phyloP scores from a whole-genome alignment of 805 yeast species.

The Spathaspora arborariae region DNA sequence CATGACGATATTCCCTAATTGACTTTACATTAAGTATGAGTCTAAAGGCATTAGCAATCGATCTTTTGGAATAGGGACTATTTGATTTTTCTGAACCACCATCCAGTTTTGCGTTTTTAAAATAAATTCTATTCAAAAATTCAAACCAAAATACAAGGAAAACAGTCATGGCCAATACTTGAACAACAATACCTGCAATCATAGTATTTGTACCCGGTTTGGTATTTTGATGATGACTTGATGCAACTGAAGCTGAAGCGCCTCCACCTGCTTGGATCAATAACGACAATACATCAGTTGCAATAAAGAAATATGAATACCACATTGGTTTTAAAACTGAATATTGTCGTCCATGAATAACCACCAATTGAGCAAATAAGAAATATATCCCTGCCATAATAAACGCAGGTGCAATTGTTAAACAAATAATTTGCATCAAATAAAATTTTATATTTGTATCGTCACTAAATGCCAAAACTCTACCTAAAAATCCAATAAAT shows the following conservation, averaged over 20 bases:
- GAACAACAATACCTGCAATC: conserved; percentile 37
- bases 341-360: conserved; percentile 33
- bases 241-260: conserved; percentile 27
- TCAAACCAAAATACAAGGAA: conserved; percentile 35
- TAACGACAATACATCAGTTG: conserved; percentile 33
- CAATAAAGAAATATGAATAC: conserved; percentile 40
- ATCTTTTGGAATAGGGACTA: conserved; percentile 15
- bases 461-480: conserved; percentile 28
- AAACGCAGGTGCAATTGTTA: conserved; percentile 41
- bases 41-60: conserved; percentile 23
- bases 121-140: conserved; percentile 29
- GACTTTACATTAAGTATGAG: conserved; percentile 25
- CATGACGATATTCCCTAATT: conserved; percentile 17
- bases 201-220: conserved; percentile 32
- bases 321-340: conserved; percentile 39
- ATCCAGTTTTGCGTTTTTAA: conserved; percentile 16
- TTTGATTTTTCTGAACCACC: conserved; percentile 7
- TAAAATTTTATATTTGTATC: conserved; percentile 17
- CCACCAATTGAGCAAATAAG: conserved; percentile 38
- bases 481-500: conserved; percentile 35
- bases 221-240: conserved; percentile 17
- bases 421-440: conserved; percentile 29
- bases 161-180: conserved; percentile 36
- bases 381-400: conserved; percentile 42
- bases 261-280: conserved; percentile 40